These are phyloP conservation scores for Sarocladium strictum DNA, from an alignment of 2,329 filamentous ascomycete species.

Conservation along the genomic window DNA sequence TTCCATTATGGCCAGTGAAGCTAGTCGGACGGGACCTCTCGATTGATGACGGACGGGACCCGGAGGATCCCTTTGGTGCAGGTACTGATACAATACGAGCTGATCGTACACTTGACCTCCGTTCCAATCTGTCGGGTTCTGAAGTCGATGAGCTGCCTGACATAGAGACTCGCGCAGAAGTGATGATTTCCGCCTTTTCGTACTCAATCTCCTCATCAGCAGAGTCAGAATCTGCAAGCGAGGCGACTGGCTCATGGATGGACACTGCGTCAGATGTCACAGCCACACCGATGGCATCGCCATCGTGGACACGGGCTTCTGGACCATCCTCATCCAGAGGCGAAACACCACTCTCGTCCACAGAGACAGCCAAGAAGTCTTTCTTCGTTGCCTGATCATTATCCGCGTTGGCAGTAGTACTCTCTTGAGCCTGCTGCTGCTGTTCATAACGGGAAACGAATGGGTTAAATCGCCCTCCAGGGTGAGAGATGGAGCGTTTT, in stretches of 20 bases:
- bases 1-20: conserved; percentile 32
- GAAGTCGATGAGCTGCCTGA: conserved; percentile 40
- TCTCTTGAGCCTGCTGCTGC: background rate
- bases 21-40: conserved; percentile 36
- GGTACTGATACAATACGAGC: conserved; percentile 53
- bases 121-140: conserved; percentile 31
- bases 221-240: background rate
- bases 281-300: background rate
- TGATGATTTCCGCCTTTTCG: conserved; percentile 54
- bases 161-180: conserved; percentile 50
- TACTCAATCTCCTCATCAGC: conserved; percentile 40
- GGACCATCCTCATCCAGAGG: background rate
- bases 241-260: background rate
- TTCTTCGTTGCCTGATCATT: background rate
- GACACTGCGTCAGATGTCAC: conserved; percentile 1
- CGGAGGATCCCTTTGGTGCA: conserved; percentile 43
- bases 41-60: conserved; percentile 42
- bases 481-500: background rate
- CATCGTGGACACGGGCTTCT: background rate
- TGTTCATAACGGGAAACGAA: background rate
- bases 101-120: conserved; percentile 45
- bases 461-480: background rate
- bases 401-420: background rate
- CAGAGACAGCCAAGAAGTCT: background rate
- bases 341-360: conserved; percentile 1